phyloP scores from a whole-genome alignment of 768 basidiomycete genomes.

The Gelatoporia subvermispora region DNA sequence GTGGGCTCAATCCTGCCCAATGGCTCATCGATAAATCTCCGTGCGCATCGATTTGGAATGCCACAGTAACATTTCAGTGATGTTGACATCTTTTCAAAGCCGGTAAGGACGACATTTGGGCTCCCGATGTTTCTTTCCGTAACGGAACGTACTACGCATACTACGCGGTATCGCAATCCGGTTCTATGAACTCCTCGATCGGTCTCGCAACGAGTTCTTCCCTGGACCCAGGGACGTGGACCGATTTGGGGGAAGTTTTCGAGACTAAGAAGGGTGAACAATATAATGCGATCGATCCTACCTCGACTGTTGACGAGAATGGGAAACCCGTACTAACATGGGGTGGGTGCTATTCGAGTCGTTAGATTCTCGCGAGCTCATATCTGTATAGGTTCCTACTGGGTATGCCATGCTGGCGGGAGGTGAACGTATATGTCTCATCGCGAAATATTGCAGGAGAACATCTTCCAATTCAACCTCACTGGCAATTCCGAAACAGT shows the following conservation, averaged over 20 bases:
- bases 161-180: conserved; percentile 18
- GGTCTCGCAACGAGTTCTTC: conserved; percentile 19
- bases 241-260: conserved; percentile 19
- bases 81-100: not conserved
- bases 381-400: conserved; percentile 9
- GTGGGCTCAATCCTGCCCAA: conserved; percentile 14
- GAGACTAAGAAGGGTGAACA: conserved; percentile 6
- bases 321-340: conserved; percentile 14
- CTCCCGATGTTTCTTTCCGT: conserved; percentile 19
- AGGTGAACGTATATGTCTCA: not conserved
- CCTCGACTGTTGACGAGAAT: conserved; percentile 13
- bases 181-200: conserved; percentile 21
- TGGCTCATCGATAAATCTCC: conserved; percentile 13
- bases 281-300: conserved; percentile 18
- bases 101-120: conserved; percentile 18
- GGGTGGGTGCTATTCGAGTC: conserved; percentile 6
- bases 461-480: conserved; percentile 11
- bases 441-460: conserved; percentile 1
- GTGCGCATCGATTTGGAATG: conserved; percentile 1
- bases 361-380: not conserved
- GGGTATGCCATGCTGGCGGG: conserved; percentile 4
- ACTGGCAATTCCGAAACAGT: conserved; percentile 4
- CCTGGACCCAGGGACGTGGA: conserved; percentile 22
- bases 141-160: conserved; percentile 20
- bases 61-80: too few species aligned